phyloP scores from a whole-genome alignment of 2,329 filamentous ascomycete species.

The Stagonosporopsis chrysanthemi region DNA sequence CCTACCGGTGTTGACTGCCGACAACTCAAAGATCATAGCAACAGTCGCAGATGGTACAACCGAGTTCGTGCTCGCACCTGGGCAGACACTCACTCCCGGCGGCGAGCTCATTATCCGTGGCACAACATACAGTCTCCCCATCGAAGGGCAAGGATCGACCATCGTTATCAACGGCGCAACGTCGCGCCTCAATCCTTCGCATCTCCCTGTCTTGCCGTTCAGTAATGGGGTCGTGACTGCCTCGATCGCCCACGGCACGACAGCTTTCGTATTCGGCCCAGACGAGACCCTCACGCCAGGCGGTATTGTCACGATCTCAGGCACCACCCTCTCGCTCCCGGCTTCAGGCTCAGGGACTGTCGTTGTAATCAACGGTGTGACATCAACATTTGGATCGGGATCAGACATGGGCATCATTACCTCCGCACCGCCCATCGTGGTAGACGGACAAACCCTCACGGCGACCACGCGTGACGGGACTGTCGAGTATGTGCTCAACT shows the following conservation, averaged over 20 bases:
- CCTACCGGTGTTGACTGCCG: constrained; percentile 22
- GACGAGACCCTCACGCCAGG: constrained; percentile 40
- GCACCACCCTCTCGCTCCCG: constrained; percentile 40
- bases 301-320: constrained; percentile 35
- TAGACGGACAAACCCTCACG: constrained; percentile 39
- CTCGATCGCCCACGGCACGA: constrained; percentile 30
- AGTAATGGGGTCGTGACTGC: constrained; percentile 20
- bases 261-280: constrained; percentile 34
- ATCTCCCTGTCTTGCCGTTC: constrained; percentile 26
- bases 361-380: constrained; percentile 39
- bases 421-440: constrained; percentile 32
- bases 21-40: constrained; percentile 14
- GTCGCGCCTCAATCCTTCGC: constrained; percentile 25
- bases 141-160: constrained; percentile 26
- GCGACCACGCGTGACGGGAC: constrained; percentile 35
- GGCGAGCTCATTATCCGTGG: constrained; percentile 27
- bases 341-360: constrained; percentile 33
- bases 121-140: constrained; percentile 34
- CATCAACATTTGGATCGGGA: constrained; percentile 28
- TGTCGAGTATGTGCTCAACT: constrained; percentile 33
- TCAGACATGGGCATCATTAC: constrained; percentile 22
- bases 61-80: constrained; percentile 28
- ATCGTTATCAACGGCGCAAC: constrained; percentile 41
- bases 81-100: constrained; percentile 31
- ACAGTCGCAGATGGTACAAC: constrained; percentile 25